Conservation (phyloP, 1,284 basidiomycete species). For the Ganoderma meredithae region DNA sequence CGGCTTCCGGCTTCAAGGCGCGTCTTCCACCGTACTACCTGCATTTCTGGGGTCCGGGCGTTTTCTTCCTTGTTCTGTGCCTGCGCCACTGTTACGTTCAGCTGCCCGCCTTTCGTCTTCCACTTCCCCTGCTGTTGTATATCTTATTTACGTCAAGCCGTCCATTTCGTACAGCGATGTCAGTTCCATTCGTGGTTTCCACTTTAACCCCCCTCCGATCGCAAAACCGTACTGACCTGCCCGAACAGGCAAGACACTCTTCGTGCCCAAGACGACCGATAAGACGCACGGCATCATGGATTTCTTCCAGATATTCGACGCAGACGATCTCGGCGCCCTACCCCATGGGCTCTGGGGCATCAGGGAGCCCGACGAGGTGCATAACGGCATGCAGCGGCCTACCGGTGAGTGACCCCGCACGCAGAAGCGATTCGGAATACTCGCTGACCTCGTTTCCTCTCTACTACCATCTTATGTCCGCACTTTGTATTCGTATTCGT, state of each 20-base stretch:
- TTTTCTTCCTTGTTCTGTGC: slow-evolving; percentile 1
- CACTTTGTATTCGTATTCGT: background rate
- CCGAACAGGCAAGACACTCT: slow-evolving; percentile 65
- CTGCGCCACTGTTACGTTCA: background rate
- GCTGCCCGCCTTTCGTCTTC: background rate
- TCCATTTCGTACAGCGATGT: too few species aligned
- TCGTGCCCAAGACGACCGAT: slow-evolving; percentile 69
- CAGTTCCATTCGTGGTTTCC: background rate
- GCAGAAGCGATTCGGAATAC: slow-evolving; percentile 9
- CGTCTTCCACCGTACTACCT: background rate
- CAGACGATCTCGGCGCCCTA: slow-evolving; percentile 63
- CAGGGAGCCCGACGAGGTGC: slow-evolving; percentile 64
- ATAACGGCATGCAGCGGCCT: slow-evolving; percentile 51
- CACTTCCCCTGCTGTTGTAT: background rate
- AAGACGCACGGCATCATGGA: slow-evolving; percentile 63
- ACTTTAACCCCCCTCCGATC: background rate
- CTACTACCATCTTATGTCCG: background rate
- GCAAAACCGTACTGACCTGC: background rate
- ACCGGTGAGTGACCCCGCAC: slow-evolving; percentile 52
- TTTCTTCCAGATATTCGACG: slow-evolving; percentile 64
- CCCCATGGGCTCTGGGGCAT: slow-evolving; percentile 76
- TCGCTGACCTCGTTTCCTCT: slow-evolving; percentile 10
- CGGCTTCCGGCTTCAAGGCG: slow-evolving; percentile 11
- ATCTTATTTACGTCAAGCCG: background rate
- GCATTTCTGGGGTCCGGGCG: slow-evolving; percentile 3